Evolutionary conservation across 805 yeast species (phyloP).

Genomic region (Sugiyamaella chiloensis): DNA sequence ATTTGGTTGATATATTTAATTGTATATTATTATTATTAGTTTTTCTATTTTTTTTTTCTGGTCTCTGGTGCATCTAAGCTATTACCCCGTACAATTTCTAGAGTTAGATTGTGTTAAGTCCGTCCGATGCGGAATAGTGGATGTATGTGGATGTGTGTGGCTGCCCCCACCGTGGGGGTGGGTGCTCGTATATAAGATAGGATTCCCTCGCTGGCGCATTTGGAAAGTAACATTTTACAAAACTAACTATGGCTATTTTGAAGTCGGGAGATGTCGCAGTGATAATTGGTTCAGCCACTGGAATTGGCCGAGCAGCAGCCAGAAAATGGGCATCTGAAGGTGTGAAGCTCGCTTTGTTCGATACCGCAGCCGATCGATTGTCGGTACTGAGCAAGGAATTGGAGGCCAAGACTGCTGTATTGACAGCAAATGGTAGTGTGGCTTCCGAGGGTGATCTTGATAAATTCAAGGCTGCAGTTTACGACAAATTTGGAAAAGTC

Average conservation of each 20-base stretch:
- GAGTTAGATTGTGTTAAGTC: too few relatives aligned
- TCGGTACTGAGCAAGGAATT: constrained; percentile 10
- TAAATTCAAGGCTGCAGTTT: constrained; percentile 22
- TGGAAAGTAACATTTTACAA: too few relatives aligned
- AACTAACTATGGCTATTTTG: constrained; percentile 7
- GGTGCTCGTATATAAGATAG: too few relatives aligned
- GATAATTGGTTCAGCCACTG: constrained; percentile 27
- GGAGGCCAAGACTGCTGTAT: constrained; percentile 7
- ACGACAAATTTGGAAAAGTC: constrained; percentile 20
- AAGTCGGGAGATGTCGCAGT: constrained; percentile 21
- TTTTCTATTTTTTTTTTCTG: not conserved
- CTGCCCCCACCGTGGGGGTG: constrained; percentile 2
- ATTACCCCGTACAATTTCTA: too few relatives aligned
- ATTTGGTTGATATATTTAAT: constrained; percentile 41
- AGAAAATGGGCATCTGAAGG: constrained; percentile 27
- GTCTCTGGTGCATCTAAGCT: not conserved
- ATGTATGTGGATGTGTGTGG: not conserved
- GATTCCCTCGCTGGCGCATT: too few relatives aligned
- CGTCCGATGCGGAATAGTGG: constrained; percentile 4
- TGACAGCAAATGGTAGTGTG: constrained; percentile 22
- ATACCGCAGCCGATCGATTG: constrained; percentile 17
- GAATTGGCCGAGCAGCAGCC: constrained; percentile 30
- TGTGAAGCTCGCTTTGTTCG: constrained; percentile 28
- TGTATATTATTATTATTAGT: not conserved
- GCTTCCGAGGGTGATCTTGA: constrained; percentile 21